phyloP scores from a whole-genome alignment of 2,329 filamentous ascomycete genomes.

The Aureobasidium uvarum region DNA sequence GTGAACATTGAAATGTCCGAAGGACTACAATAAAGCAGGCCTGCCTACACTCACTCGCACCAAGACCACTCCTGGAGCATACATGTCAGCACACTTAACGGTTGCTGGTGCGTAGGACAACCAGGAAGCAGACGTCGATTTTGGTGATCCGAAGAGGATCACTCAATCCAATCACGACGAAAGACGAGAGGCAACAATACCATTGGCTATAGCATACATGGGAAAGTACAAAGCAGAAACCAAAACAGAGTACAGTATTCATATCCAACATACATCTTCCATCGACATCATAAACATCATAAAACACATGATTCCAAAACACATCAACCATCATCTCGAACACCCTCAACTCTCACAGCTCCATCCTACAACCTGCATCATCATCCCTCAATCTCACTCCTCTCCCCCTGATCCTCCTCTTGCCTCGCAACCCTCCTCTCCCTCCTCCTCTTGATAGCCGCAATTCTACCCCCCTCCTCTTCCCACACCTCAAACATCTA shows the following conservation, averaged over 20 bases:
- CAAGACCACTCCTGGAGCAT: too few relatives aligned
- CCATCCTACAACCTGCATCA: not conserved
- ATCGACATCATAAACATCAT: conserved; percentile 11
- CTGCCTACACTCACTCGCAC: too few relatives aligned
- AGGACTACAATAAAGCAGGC: too few relatives aligned
- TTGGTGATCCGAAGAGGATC: too few relatives aligned
- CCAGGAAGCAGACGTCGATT: too few relatives aligned
- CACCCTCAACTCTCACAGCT: not conserved
- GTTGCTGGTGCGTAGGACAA: too few relatives aligned
- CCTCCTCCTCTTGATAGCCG: conserved; percentile 13
- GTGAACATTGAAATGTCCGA: too few relatives aligned
- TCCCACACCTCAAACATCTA: conserved; percentile 6
- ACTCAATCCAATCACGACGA: too few relatives aligned
- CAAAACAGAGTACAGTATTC: conserved; percentile 6
- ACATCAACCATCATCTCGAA: not conserved
- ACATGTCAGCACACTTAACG: too few relatives aligned
- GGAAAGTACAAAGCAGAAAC: conserved; percentile 3
- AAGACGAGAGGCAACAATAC: too few relatives aligned
- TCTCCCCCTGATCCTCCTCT: not conserved
- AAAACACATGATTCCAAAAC: not conserved
- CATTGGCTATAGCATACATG: too few relatives aligned
- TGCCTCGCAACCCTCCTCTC: not conserved
- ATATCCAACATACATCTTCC: not conserved
- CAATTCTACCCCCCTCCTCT: not conserved
- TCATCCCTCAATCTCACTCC: conserved; percentile 8